Base-by-base conservation (phyloP, 495 filamentous ascomycete genomes). In the Penicillium simplicissimum region DNA sequence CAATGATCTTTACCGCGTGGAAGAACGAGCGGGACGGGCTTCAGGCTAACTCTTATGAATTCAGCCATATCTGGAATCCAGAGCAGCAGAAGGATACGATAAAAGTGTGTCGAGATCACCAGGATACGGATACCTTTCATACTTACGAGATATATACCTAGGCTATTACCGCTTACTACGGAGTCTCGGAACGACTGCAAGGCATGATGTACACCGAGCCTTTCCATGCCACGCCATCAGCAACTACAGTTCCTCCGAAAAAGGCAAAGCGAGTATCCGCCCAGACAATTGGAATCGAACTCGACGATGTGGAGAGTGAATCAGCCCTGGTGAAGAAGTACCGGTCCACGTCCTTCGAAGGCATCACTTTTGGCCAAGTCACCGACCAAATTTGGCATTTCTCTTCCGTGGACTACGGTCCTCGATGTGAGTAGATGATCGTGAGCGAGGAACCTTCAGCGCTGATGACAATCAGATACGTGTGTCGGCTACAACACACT, bases 401-500 rank as follows among this genome's bases (percentile, higher is more conserved):
- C 65, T 83, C 80, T 14, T 85, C 85, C 1, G 80, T 86, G 8
- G 86, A 89, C 59, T 83, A 82, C 71, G 85, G 85, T 17, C 72
- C 76, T 15, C 79, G 67, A 70, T 88, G 84, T 85, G 72, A 55
- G 69, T 59, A 11, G 3, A 47, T 7, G 36, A 17, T 21, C 15
- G 10, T 23, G 33, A 13, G n/a, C 2, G 9, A 52, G 28, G 13
- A 25, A 52, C 0, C 7, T 19, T 36, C 21, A 14, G 17, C 11
- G 43, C 51, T 70, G 38, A 68, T 49, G 35, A 4, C 15, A 7
- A 37, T 21, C 61, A 92, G 89, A 89, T 70, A 83, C 93, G 11
- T 94, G 90, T 65, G 76, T 95, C 54, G 92, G 92, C 11, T 93
- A 90, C 65, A 94, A 96, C 72, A 88, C 88, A 43, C 79, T 95